Conservation (phyloP, 116 monocot genomes). For the Dioscorea cayenensis region DNA sequence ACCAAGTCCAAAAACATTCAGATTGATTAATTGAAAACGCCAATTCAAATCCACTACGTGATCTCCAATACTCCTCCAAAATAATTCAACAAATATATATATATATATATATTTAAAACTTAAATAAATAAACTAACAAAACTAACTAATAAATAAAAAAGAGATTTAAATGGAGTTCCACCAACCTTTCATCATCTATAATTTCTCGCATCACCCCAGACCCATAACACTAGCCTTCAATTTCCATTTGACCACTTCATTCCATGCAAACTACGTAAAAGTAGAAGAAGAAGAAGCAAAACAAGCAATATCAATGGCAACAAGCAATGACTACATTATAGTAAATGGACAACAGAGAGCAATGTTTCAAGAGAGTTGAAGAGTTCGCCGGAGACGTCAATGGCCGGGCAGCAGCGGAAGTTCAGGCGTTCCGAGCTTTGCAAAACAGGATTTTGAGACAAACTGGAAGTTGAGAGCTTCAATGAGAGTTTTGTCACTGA, state of each 20-base stretch:
- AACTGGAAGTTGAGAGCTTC: not conserved
- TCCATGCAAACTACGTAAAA: not conserved
- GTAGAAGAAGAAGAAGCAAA: too few species aligned
- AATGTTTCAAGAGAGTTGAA: not conserved
- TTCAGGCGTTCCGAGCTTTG: too few species aligned
- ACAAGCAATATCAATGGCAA: slow-evolving; percentile 8
- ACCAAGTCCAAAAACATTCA: too few species aligned
- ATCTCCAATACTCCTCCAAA: too few species aligned
- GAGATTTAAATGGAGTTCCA: not conserved
- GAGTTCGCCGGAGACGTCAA: not conserved
- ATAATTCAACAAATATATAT: too few species aligned
- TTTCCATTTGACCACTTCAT: not conserved
- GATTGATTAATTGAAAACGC: too few species aligned
- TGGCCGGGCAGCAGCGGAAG: not conserved
- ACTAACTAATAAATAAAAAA: too few species aligned
- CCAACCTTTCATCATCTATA: not conserved
- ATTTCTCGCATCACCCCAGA: not conserved
- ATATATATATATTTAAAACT: too few species aligned
- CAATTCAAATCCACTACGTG: too few species aligned
- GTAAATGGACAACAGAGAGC: slow-evolving; percentile 6
- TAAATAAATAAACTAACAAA: too few species aligned
- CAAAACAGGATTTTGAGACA: slow-evolving; percentile 3
- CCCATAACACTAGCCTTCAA: not conserved
- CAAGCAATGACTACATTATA: slow-evolving; percentile 10
- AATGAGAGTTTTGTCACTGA: slow-evolving; percentile 13